Evolutionary conservation across 192 early-diverging fungal species (phyloP), one percentile per base, ranked within the genome.

Genomic region (Obelidium mucronatum): DNA sequence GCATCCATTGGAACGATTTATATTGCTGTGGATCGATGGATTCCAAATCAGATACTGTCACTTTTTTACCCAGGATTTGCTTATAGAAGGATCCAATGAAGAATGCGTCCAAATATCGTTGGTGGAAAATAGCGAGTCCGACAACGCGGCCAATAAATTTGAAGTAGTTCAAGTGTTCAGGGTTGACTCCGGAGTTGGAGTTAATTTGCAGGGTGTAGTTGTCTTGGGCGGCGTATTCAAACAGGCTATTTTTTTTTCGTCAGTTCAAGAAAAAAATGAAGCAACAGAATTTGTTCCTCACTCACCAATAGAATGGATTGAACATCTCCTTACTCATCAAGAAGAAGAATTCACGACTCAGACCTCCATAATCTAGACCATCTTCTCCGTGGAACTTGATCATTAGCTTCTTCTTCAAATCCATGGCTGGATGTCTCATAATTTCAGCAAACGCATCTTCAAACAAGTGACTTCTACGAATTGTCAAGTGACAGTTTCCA

Each of bases 351-450:
- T 99, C 97, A 84, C 93, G 90, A 24, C 95, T 97, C 61, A 99
- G 86, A 79, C 97, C 97, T 73, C 97, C 97, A 73, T 99, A 99
- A 88, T 99, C 97, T 36, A 99, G 86, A 13, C 97, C 97, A 81
- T 99, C 97, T 78, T 99, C 97, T 63, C 96, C 96, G 74, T 96
- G 95, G 78, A 99, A 99, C 82, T 98, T 99, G 81, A 99, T 96
- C 94, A 97, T 96, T 63, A 99, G 79, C 40, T 95, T 88, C 87
- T 99, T 97, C 85, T 96, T 97, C 67, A 99, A 85, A 83, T 99
- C 97, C 3, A 85, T 84, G 17, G 94, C 89, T 4, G 91, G 89
- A 77, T 94, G 92, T 42, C 96, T 91, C 97, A 99, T 99, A 42
- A 99, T 89, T 79, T 97, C 95, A 39, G 93, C 88, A 86, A 94